Conservation (phyloP, 345 rosid species). For the Citrus medica region DNA sequence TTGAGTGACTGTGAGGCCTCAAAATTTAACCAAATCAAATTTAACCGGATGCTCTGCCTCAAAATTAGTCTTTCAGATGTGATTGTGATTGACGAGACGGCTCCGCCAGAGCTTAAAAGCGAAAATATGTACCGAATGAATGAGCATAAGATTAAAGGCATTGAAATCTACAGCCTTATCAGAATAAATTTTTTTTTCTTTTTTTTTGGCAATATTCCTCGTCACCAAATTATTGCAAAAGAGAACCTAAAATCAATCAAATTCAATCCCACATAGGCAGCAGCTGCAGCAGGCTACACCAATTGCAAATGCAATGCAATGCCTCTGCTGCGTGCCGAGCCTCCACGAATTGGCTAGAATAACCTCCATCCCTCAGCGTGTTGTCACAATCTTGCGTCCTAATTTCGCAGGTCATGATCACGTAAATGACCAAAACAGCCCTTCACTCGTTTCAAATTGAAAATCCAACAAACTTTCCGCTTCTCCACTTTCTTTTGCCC, state of each 20-base stretch:
- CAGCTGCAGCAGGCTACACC: neutral
- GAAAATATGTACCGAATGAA: neutral
- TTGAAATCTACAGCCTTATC: neutral
- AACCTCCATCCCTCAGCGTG: slow-evolving; percentile 6
- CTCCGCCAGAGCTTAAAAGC: neutral
- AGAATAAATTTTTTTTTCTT: neutral
- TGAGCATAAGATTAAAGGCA: neutral
- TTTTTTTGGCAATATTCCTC: neutral
- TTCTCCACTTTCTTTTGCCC: neutral
- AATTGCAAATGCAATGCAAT: neutral
- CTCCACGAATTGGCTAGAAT: neutral
- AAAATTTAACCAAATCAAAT: neutral
- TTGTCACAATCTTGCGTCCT: slow-evolving; percentile 28
- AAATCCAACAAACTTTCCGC: neutral
- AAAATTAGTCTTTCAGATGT: no score
- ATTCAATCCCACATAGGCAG: neutral
- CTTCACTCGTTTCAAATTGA: neutral
- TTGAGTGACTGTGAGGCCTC: neutral
- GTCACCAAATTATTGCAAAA: neutral
- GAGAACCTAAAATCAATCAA: neutral
- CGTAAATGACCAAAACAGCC: neutral
- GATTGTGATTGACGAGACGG: neutral
- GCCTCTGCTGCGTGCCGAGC: neutral
- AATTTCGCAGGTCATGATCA: slow-evolving; percentile 19
- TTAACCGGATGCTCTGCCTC: neutral